These are phyloP conservation scores for Solanum sejunctum DNA, from an alignment of 257 asterid genomes.

Conservation along the genomic window DNA sequence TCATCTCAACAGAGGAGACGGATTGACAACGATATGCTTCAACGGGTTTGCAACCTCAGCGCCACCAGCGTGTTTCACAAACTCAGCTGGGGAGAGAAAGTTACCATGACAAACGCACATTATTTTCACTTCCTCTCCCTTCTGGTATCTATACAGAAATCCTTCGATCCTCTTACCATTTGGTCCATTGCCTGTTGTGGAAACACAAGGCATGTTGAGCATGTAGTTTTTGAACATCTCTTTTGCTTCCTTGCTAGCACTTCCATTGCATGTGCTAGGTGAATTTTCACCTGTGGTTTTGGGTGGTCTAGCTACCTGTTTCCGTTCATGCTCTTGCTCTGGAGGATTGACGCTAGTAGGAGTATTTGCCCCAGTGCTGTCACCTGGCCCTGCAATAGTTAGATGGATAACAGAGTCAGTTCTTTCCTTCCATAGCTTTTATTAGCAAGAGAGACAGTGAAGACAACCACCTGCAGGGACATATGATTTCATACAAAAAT, in stretches of 20 bases:
- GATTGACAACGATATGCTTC: constrained; percentile 60
- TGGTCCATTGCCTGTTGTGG: constrained; percentile 42
- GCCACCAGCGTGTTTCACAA: constrained; percentile 69
- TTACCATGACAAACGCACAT: constrained; percentile 79
- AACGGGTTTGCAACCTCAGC: constrained; percentile 56
- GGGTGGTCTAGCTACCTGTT: neutral
- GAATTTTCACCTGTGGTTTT: constrained; percentile 1
- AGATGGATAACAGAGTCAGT: neutral
- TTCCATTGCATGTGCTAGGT: neutral
- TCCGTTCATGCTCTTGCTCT: neutral
- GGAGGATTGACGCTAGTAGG: constrained; percentile 1
- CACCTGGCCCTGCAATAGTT: neutral
- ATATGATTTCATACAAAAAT: neutral
- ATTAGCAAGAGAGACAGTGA: neutral
- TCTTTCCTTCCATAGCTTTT: neutral
- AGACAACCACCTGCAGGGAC: neutral
- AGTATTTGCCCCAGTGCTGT: neutral
- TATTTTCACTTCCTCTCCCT: constrained; percentile 69
- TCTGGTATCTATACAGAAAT: constrained; percentile 47
- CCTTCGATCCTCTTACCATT: constrained; percentile 50
- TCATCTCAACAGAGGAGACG: constrained; percentile 29
- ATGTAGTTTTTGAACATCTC: constrained; percentile 13
- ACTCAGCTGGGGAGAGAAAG: constrained; percentile 70
- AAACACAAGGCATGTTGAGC: constrained; percentile 60
- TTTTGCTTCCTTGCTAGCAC: constrained; percentile 8